phyloP scores from a whole-genome alignment of 257 asterid species.

The Solanum lycopersicoides region DNA sequence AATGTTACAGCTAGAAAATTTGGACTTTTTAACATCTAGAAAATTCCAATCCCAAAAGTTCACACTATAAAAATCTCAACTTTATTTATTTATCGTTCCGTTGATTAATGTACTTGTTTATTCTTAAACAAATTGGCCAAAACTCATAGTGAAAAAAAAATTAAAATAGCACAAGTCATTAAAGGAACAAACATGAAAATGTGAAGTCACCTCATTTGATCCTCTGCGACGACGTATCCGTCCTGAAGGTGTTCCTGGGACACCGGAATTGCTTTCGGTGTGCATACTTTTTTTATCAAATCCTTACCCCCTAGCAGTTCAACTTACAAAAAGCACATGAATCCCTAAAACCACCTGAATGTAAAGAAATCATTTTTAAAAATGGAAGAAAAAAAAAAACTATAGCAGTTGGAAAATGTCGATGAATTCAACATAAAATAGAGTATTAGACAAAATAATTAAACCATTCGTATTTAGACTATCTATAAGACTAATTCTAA shows the following conservation, averaged over 20 bases:
- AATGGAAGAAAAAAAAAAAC: not conserved
- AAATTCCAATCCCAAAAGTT: not conserved
- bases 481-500: not conserved
- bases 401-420: not conserved
- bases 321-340: not conserved
- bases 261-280: constrained; percentile 54
- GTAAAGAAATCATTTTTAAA: not conserved
- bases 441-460: not conserved
- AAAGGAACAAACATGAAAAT: not conserved
- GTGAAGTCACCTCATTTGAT: constrained; percentile 72
- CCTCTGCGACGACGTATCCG: constrained; percentile 82
- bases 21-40: not conserved
- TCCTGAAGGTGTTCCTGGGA: constrained; percentile 46
- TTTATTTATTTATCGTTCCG: not conserved
- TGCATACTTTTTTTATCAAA: constrained; percentile 42
- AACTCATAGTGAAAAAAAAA: not conserved
- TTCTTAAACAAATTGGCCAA: not conserved
- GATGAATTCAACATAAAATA: not conserved
- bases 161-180: not conserved
- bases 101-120: not conserved
- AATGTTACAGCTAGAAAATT: not conserved
- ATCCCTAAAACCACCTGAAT: not conserved
- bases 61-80: not conserved
- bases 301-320: not conserved
- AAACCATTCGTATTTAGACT: not conserved